These are phyloP conservation scores for Amaranthus hypochondriacus DNA, from an alignment of 148 eudicot species.

Conservation along the genomic window DNA sequence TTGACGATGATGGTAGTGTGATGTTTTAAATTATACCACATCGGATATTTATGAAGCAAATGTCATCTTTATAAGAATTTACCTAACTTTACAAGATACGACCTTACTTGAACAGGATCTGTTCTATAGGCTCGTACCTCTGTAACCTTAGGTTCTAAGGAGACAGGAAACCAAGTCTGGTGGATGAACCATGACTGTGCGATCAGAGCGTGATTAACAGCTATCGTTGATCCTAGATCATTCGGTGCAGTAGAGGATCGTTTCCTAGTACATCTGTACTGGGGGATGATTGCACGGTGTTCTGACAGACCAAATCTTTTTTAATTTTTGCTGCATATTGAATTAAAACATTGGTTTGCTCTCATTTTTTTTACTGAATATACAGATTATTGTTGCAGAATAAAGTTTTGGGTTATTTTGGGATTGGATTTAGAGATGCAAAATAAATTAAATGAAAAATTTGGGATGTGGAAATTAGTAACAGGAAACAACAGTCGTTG, in stretches of 20 bases:
- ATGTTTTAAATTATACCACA: too few species aligned
- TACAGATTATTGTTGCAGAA: too few species aligned
- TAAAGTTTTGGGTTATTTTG: too few species aligned
- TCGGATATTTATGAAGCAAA: too few species aligned
- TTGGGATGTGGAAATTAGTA: too few species aligned
- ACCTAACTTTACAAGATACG: neutral
- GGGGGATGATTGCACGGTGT: neutral
- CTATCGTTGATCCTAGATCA: neutral
- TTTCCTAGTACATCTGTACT: neutral
- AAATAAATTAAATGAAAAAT: too few species aligned
- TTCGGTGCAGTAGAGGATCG: constrained; percentile 13
- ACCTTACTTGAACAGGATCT: neutral
- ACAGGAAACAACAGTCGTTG: too few species aligned
- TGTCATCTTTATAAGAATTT: too few species aligned
- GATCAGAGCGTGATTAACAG: constrained; percentile 18
- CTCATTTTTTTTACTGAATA: too few species aligned
- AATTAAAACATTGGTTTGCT: neutral
- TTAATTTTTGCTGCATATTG: neutral
- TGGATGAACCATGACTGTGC: neutral
- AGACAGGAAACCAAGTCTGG: neutral
- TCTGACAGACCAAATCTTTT: constrained; percentile 1
- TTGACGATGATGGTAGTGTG: too few species aligned
- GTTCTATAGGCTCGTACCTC: neutral
- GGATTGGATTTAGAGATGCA: too few species aligned
- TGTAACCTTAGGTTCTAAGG: too few species aligned